Evolutionary conservation across 2,329 filamentous ascomycete genomes (phyloP).

Genomic region (Xylariomycetidae sp.): DNA sequence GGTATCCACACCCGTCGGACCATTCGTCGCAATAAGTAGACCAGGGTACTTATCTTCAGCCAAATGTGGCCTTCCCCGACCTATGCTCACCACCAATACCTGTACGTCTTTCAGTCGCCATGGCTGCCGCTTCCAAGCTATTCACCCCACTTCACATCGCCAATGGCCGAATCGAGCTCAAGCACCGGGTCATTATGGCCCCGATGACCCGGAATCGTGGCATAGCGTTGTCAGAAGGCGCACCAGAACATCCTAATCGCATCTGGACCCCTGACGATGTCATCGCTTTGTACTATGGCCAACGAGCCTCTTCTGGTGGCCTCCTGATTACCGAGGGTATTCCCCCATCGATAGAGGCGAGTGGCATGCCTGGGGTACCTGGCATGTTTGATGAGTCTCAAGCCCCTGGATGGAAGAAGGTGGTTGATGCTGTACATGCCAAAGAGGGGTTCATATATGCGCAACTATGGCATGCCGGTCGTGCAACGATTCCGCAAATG

Average conservation of each 20-base stretch:
- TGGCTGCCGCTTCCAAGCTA: constrained; percentile 25
- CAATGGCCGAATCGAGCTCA: constrained; percentile 39
- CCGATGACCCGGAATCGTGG: constrained; percentile 50
- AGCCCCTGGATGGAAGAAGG: constrained; percentile 50
- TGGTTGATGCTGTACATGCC: constrained; percentile 55
- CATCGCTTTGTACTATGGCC: constrained; percentile 36
- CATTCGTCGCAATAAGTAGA: no score
- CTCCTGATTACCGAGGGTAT: constrained; percentile 42
- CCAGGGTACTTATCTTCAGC: no score
- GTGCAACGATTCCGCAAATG: constrained; percentile 24
- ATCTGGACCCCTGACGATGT: constrained; percentile 43
- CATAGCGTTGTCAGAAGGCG: constrained; percentile 36
- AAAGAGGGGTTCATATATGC: constrained; percentile 54
- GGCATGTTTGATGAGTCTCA: constrained; percentile 51
- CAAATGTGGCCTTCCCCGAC: no score
- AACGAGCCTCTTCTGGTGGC: constrained; percentile 34
- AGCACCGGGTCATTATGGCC: constrained; percentile 47
- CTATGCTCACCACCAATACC: no score
- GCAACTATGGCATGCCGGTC: constrained; percentile 58
- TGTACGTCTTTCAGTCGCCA: no score
- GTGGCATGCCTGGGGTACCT: constrained; percentile 39
- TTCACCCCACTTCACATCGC: constrained; percentile 37
- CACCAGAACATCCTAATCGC: constrained; percentile 45
- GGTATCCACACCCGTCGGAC: no score
- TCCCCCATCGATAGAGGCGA: constrained; percentile 37